A percentile compares a stretch with the other conserved stretches of the same genome.
Conservation (phyloP, 148 eudicot species). For the Arctostaphylos glauca region DNA sequence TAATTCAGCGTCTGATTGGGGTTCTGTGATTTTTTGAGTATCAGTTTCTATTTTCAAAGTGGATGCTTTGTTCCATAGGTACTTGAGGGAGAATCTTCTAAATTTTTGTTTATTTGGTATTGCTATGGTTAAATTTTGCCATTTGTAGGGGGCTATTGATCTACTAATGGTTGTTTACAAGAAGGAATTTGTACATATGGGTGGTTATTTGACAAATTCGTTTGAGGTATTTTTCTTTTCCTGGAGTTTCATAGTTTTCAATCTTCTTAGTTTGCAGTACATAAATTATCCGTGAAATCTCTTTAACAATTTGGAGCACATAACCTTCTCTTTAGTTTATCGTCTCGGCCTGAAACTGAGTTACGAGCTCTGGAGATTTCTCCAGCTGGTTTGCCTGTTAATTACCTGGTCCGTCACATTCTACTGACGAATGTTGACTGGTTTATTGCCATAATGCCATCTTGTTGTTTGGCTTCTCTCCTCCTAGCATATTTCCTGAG, state of each 20-base stretch:
- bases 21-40: not conserved
- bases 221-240: constrained; percentile 24
- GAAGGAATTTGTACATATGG: constrained; percentile 27
- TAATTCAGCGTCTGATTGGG: not conserved
- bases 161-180: constrained; percentile 35
- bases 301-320: too few species aligned
- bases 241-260: not conserved
- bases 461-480: not conserved
- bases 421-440: too few species aligned
- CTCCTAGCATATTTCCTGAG: not conserved
- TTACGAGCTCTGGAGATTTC: too few species aligned
- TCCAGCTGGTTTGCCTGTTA: too few species aligned
- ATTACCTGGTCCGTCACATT: too few species aligned
- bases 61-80: not conserved
- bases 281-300: too few species aligned
- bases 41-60: not conserved
- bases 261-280: not conserved
- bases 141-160: constrained; percentile 34
- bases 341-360: too few species aligned
- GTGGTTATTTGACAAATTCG: constrained; percentile 36
- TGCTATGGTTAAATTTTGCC: not conserved
- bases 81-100: not conserved
- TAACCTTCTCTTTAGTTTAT: too few species aligned
- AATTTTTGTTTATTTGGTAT: not conserved
- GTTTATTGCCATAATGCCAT: too few species aligned